phyloP scores from a whole-genome alignment of 2,329 filamentous ascomycete genomes.

The Talaromyces sp. region DNA sequence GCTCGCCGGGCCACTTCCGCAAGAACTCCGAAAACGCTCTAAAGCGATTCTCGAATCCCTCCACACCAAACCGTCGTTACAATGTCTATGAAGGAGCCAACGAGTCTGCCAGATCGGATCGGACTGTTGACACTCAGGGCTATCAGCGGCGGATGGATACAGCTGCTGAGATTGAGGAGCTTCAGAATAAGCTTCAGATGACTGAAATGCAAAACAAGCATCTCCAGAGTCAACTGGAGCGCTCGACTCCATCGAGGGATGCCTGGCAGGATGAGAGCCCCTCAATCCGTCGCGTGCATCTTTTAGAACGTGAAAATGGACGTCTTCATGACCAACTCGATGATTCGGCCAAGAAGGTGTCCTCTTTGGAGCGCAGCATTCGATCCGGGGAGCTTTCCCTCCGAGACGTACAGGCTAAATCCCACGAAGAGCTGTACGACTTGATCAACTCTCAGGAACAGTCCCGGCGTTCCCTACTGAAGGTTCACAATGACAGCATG shows the following conservation, averaged over 20 bases:
- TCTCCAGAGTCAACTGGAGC: slow-evolving; percentile 82
- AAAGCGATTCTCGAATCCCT: slow-evolving; percentile 70
- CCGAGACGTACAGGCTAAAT: slow-evolving; percentile 88
- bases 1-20: slow-evolving; percentile 73
- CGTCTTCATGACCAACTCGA: slow-evolving; percentile 92
- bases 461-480: slow-evolving; percentile 76
- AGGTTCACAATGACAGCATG: slow-evolving; percentile 82
- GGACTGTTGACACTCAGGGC: slow-evolving; percentile 78
- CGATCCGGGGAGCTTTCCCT: slow-evolving; percentile 84
- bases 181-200: slow-evolving; percentile 92
- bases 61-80: slow-evolving; percentile 75
- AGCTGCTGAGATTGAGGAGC: slow-evolving; percentile 84
- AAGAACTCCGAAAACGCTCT: slow-evolving; percentile 59
- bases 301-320: slow-evolving; percentile 89
- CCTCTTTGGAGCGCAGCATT: slow-evolving; percentile 81
- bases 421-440: slow-evolving; percentile 91
- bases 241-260: slow-evolving; percentile 64
- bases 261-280: slow-evolving; percentile 73
- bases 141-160: slow-evolving; percentile 90
- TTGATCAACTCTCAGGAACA: slow-evolving; percentile 92
- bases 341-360: slow-evolving; percentile 90
- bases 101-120: slow-evolving; percentile 82
- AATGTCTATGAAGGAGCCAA: slow-evolving; percentile 65
- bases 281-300: slow-evolving; percentile 78
- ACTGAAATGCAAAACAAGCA: slow-evolving; percentile 95